Percentiles rank a stretch among this genome's conserved stretches.
Evolutionary conservation across 208 protist genomes (phyloP).

Genomic region (Acanthamoeba royreba): DNA sequence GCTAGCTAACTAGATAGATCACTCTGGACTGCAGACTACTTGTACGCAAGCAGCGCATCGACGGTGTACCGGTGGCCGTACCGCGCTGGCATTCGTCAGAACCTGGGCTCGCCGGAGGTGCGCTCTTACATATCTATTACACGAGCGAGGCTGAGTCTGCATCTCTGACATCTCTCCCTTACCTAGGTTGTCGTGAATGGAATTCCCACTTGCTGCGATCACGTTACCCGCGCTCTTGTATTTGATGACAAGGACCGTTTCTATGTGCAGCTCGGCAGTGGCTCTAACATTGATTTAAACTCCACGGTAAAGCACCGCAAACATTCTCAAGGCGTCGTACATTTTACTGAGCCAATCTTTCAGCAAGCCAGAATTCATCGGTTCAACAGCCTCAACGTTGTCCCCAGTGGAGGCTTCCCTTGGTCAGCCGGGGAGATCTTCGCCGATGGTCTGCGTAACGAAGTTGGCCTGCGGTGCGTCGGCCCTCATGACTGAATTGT

Average conservation of each 20-base stretch:
- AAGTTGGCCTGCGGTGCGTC: not conserved
- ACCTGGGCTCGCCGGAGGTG: not conserved
- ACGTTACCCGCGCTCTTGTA: not conserved
- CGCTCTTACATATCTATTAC: too few species aligned
- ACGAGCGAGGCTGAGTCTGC: too few species aligned
- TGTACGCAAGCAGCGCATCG: conserved; percentile 14
- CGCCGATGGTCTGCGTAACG: conserved; percentile 37
- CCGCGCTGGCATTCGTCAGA: not conserved
- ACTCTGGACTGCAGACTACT: not conserved
- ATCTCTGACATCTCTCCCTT: too few species aligned
- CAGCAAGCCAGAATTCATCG: not conserved
- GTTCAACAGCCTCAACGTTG: not conserved
- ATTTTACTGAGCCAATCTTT: too few species aligned
- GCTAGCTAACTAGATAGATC: not conserved
- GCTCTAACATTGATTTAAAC: conserved; percentile 10
- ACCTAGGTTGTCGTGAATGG: not conserved
- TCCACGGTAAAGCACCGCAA: not conserved
- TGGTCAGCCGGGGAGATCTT: not conserved
- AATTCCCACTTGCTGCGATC: not conserved
- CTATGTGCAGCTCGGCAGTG: conserved; percentile 43
- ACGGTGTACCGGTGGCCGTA: conserved; percentile 35
- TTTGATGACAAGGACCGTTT: not conserved
- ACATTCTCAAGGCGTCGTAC: not conserved
- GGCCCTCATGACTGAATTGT: too few species aligned
- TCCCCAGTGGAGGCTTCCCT: not conserved